Base-by-base conservation (phyloP, 306 rosid genomes). In the Phaseolus lunatus region DNA sequence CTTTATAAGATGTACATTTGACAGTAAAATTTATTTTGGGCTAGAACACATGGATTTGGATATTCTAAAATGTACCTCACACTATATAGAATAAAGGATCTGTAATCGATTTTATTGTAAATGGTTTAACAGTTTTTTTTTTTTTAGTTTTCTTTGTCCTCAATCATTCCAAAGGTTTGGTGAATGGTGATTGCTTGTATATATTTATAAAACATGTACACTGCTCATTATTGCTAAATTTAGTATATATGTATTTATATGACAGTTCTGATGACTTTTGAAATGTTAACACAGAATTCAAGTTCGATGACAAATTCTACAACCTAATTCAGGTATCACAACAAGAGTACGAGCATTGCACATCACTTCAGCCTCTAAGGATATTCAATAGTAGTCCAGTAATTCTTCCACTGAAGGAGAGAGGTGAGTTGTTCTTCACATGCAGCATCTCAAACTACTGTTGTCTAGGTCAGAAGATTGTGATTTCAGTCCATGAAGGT, bases 361-460 rank as follows among this genome's bases (percentile, higher is more conserved):
- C 83, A 52, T 16, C 85, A 45, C 33, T 67, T 41, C 80, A 84
- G 12, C 78, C 78, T 16, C 9, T 72, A 3, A 81, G 49, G 50
- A 58, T 81, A n/a, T 84, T 77, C 81, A 49, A 84, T 3, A 67
- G 49, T 9, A 84, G 83, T 10, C 87, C 87, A 11, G 64, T 77
- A 24, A 66, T 72, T 3, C 1, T 84, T 12, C 75, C 74, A 41
- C 12, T 84, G 69, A 81, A 52, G 19, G 66, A 77, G 5, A 81
- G 4, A 18, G 85, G 78, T 9, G 9, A 10, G 0, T 31, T 77
- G 20, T 85, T 48, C 70, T 85, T 81, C 78, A 73, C 31, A 48
- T 85, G 88, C 64, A 77, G 54, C 76, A 72, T 81, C 62, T 24
- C 78, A 33, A 81, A 77, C 54, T 81, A 81, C 63, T 85, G 88